These are phyloP conservation scores for Diplodia mutila DNA, from an alignment of 2,329 filamentous ascomycete genomes.

Conservation along the genomic window DNA sequence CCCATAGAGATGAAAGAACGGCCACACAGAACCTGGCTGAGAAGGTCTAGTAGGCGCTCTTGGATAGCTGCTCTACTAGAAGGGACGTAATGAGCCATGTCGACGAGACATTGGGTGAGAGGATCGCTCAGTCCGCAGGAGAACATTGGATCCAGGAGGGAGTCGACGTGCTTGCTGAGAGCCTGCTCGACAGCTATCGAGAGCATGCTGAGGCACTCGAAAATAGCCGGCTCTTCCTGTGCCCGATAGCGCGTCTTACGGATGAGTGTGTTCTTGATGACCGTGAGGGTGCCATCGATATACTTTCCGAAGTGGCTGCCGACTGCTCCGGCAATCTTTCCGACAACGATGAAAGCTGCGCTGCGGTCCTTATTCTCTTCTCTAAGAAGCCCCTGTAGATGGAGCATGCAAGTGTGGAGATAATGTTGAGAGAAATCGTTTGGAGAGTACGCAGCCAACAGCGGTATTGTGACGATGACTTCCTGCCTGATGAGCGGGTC, in stretches of 20 bases:
- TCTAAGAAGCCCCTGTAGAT: conserved; percentile 90
- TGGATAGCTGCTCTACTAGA: conserved; percentile 92
- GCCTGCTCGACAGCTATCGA: conserved; percentile 95
- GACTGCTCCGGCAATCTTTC: conserved; percentile 93
- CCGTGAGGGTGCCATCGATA: conserved; percentile 88
- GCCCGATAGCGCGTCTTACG: conserved; percentile 68
- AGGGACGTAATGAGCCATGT: conserved; percentile 98
- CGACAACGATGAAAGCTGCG: conserved; percentile 92
- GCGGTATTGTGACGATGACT: conserved; percentile 87
- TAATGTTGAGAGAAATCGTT: conserved; percentile 86
- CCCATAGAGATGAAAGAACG: conserved; percentile 91
- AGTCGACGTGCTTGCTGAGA: conserved; percentile 97
- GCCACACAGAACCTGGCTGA: conserved; percentile 90
- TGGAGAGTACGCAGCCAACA: conserved; percentile 89
- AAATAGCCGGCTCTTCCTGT: conserved; percentile 74
- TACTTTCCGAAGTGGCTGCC: conserved; percentile 95
- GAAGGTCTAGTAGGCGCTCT: conserved; percentile 88
- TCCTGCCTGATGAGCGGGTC: conserved; percentile 87
- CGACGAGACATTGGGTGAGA: conserved; percentile 90
- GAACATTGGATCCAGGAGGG: conserved; percentile 92
- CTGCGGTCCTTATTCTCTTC: conserved; percentile 87
- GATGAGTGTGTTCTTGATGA: conserved; percentile 88
- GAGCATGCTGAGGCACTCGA: conserved; percentile 96
- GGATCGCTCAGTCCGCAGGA: conserved; percentile 93
- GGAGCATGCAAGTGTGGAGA: conserved; percentile 95